phyloP scores from a whole-genome alignment of 371 early-diverging fungal species.

The Circinella minor region DNA sequence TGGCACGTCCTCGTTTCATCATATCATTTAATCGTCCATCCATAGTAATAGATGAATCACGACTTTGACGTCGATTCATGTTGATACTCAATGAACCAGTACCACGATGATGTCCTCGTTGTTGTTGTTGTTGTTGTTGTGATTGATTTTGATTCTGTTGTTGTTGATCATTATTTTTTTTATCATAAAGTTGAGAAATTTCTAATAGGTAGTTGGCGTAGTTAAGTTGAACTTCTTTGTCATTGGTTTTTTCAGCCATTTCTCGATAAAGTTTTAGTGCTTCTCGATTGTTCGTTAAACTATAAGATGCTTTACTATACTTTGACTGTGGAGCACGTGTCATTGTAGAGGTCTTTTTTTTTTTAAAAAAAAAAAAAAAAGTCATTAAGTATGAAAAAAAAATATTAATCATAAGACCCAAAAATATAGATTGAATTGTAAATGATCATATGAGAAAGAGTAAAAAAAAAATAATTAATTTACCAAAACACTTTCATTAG shows the following conservation, averaged over 20 bases:
- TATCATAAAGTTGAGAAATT: slow-evolving; percentile 33
- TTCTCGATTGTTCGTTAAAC: slow-evolving; percentile 55
- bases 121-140: not conserved
- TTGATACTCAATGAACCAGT: not conserved
- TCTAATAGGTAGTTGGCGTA: slow-evolving; percentile 80
- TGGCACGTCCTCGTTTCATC: slow-evolving; percentile 18
- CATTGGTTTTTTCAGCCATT: slow-evolving; percentile 72
- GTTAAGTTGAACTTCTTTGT: slow-evolving; percentile 76
- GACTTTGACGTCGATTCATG: not conserved
- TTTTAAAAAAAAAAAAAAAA: not conserved
- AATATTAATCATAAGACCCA: not conserved
- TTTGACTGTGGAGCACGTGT: slow-evolving; percentile 21
- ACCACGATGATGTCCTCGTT: not conserved
- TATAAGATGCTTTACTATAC: slow-evolving; percentile 48
- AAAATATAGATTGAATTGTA: not conserved
- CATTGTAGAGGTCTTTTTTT: slow-evolving; percentile 17
- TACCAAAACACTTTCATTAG: slow-evolving; percentile 19
- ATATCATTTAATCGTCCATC: slow-evolving; percentile 3
- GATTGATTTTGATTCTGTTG: not conserved
- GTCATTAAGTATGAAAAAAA: not conserved
- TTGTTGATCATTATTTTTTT: not conserved
- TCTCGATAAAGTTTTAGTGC: slow-evolving; percentile 65
- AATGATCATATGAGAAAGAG: not conserved
- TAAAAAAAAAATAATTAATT: not conserved
- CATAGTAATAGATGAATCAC: not conserved